Conservation (phyloP, 2,329 filamentous ascomycete genomes). For the Fusarium chuoi region DNA sequence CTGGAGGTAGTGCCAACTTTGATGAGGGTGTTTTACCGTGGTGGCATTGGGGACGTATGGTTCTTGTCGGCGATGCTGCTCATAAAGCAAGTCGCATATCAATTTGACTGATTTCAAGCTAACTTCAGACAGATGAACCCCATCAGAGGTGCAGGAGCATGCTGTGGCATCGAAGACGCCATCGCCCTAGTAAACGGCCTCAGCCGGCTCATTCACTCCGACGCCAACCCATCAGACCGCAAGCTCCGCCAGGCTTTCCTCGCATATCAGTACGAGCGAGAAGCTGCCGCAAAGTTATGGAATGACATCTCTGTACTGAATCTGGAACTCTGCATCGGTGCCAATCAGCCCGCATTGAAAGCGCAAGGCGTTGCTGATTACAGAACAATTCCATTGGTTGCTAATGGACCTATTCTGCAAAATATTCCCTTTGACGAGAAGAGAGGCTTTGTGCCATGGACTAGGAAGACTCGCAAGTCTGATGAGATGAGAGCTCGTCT, state of each 20-base stretch:
- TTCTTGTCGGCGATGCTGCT: constrained; percentile 19
- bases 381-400: constrained; percentile 1
- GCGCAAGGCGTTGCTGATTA: background rate
- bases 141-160: constrained; percentile 23
- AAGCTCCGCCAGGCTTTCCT: background rate
- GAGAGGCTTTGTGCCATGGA: constrained; percentile 3
- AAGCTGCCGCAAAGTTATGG: constrained; percentile 9
- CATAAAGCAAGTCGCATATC: background rate
- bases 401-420: constrained; percentile 9
- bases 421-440: constrained; percentile 4
- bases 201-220: background rate
- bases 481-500: background rate
- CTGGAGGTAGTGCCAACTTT: constrained; percentile 22
- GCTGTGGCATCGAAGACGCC: constrained; percentile 16
- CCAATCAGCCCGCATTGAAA: constrained; percentile 2
- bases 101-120: background rate
- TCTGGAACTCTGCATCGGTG: constrained; percentile 11
- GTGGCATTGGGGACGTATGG: constrained; percentile 29
- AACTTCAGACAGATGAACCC: constrained; percentile 13
- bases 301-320: constrained; percentile 10
- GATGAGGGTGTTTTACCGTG: constrained; percentile 20
- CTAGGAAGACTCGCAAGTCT: background rate
- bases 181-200: constrained; percentile 12
- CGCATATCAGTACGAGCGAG: constrained; percentile 10
- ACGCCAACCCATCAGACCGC: background rate